Conservation (phyloP, 306 rosid genomes). For the Astragalus glycyphyllos region DNA sequence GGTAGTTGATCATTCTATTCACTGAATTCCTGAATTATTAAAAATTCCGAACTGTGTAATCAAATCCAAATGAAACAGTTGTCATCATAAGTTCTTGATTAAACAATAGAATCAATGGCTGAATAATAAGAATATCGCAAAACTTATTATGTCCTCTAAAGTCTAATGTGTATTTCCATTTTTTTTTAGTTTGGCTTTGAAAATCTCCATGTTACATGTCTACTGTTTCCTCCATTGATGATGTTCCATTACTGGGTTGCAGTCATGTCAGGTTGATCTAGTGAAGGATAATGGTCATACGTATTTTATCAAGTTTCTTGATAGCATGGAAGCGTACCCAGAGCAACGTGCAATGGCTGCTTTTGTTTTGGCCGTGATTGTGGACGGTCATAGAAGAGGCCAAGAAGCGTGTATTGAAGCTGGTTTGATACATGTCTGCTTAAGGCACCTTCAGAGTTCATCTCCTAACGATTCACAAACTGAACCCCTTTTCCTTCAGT, state of each 20-base stretch:
- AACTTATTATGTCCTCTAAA: conserved; percentile 3
- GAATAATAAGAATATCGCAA: conserved; percentile 20
- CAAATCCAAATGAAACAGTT: conserved; percentile 2
- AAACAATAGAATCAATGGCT: background rate
- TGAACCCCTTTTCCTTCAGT: conserved; percentile 96
- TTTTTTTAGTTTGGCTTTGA: conserved; percentile 10
- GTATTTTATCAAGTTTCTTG: conserved; percentile 95
- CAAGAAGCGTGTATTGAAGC: conserved; percentile 97
- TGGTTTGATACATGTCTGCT: conserved; percentile 79
- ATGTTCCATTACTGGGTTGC: conserved; percentile 48
- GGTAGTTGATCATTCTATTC: background rate
- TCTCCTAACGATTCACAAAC: conserved; percentile 78
- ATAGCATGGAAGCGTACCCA: conserved; percentile 89
- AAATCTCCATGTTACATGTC: conserved; percentile 21
- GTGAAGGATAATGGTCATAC: conserved; percentile 96
- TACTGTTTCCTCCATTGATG: conserved; percentile 32
- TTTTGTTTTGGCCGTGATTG: conserved; percentile 95
- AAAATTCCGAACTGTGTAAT: background rate
- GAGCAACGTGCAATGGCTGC: conserved; percentile 99
- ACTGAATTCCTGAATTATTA: background rate
- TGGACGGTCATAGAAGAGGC: conserved; percentile 93
- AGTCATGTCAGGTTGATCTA: conserved; percentile 99
- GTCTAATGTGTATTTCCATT: background rate
- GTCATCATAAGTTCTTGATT: background rate
- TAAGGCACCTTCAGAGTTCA: conserved; percentile 89